Evolutionary conservation across 1,139 yeast genomes (phyloP).

Genomic region (Suhomyces guaymorum): DNA sequence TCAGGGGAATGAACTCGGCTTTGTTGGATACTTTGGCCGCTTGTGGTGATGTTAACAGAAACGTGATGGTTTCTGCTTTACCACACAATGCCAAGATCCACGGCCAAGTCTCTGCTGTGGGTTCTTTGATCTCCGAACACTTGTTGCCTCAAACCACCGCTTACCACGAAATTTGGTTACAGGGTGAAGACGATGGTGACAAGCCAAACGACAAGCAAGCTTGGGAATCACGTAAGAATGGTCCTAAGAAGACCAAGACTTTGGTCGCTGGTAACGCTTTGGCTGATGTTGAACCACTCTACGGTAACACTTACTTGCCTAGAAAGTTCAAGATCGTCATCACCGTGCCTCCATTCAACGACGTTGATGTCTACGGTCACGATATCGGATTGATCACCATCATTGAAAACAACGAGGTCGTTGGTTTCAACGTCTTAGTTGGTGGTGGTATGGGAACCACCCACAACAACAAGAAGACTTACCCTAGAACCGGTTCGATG

Average conservation of each 20-base stretch:
- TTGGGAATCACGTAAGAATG: constrained; percentile 74
- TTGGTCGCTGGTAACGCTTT: constrained; percentile 85
- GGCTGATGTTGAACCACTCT: constrained; percentile 82
- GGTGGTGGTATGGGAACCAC: constrained; percentile 99
- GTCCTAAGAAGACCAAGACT: constrained; percentile 80
- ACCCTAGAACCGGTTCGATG: constrained; percentile 90
- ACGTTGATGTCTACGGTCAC: constrained; percentile 94
- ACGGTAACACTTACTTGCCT: constrained; percentile 86
- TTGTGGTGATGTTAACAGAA: constrained; percentile 98
- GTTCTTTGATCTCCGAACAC: constrained; percentile 72
- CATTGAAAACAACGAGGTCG: constrained; percentile 62
- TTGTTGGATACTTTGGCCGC: constrained; percentile 95
- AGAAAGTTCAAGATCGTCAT: constrained; percentile 95
- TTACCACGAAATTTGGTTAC: constrained; percentile 95
- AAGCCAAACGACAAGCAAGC: constrained; percentile 62
- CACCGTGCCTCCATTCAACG: constrained; percentile 95
- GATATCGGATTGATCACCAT: constrained; percentile 93
- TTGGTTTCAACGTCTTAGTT: constrained; percentile 83
- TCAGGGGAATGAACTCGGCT: constrained; percentile 89
- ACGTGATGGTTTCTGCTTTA: constrained; percentile 87
- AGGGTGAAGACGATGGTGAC: constrained; percentile 79
- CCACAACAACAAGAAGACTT: constrained; percentile 94
- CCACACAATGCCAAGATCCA: constrained; percentile 86
- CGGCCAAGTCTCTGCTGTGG: constrained; percentile 64
- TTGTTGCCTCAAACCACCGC: constrained; percentile 91